phyloP scores from a whole-genome alignment of 257 asterid genomes.

The Nyctanthes arbortristis region DNA sequence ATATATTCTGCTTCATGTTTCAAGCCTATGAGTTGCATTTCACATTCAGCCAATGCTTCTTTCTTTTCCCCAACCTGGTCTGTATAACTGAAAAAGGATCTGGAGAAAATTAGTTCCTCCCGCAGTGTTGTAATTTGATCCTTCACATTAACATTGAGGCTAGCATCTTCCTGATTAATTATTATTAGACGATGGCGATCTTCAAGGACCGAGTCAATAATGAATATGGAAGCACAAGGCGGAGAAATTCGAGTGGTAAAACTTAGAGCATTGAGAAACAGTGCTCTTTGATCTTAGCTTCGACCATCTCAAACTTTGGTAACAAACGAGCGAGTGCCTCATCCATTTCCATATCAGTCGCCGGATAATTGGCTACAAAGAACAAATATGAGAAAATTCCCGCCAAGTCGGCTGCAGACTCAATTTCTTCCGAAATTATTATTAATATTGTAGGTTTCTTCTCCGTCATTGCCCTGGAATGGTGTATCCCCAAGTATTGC shows the following conservation, averaged over 20 bases:
- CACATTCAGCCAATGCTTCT: too few relatives aligned
- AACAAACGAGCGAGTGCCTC: slow-evolving; percentile 3
- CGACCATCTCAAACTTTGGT: slow-evolving; percentile 5
- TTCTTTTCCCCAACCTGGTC: slow-evolving; percentile 3
- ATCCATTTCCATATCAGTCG: slow-evolving; percentile 3
- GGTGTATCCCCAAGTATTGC: too few relatives aligned
- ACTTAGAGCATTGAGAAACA: slow-evolving; percentile 7
- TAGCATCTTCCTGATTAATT: slow-evolving; percentile 7
- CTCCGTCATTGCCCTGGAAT: too few relatives aligned
- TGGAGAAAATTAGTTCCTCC: slow-evolving; percentile 13
- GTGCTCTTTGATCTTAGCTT: slow-evolving; percentile 17
- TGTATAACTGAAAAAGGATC: neutral
- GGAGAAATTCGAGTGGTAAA: neutral
- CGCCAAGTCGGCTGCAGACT: slow-evolving; percentile 11
- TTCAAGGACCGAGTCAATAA: slow-evolving; percentile 19
- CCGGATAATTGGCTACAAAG: slow-evolving; percentile 19
- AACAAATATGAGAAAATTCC: slow-evolving; percentile 13
- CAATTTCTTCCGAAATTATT: slow-evolving; percentile 8
- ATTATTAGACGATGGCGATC: slow-evolving; percentile 18
- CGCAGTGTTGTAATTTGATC: slow-evolving; percentile 5
- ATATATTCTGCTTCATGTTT: slow-evolving; percentile 27
- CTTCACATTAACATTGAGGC: slow-evolving; percentile 1
- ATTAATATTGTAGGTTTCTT: slow-evolving; percentile 2
- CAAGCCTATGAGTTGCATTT: slow-evolving; percentile 3
- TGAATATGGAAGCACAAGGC: slow-evolving; percentile 16